Conservation (phyloP, 140 eudicot genomes). For the Flaveria floridana region DNA sequence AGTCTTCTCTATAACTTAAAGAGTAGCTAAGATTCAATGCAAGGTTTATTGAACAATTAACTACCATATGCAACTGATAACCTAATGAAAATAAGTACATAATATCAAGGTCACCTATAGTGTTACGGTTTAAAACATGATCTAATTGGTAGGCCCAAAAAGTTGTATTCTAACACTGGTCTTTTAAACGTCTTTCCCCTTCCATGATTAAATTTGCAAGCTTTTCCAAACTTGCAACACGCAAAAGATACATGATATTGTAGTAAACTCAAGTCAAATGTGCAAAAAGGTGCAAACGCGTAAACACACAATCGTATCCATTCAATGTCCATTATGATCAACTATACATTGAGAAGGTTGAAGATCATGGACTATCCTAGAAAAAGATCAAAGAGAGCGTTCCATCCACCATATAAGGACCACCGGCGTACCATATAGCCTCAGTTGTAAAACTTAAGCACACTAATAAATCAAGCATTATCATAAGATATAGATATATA, state of each 20-base stretch:
- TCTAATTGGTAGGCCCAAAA: slow-evolving; percentile 81
- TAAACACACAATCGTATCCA: neutral
- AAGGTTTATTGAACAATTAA: neutral
- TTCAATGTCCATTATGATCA: no score
- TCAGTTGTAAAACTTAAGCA: no score
- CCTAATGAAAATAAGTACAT: neutral
- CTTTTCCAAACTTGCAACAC: slow-evolving; percentile 77
- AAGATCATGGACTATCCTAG: no score
- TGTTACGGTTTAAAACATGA: slow-evolving; percentile 38
- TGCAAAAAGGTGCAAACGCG: slow-evolving; percentile 24
- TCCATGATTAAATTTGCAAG: slow-evolving; percentile 72
- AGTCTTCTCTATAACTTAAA: neutral
- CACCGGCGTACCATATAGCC: neutral
- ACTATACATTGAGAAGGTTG: no score
- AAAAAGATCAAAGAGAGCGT: neutral
- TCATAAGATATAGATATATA: no score
- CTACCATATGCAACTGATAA: neutral
- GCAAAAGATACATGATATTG: slow-evolving; percentile 63
- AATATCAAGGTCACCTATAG: neutral
- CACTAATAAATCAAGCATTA: no score
- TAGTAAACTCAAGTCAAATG: slow-evolving; percentile 31
- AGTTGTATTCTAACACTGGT: slow-evolving; percentile 54
- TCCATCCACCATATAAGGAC: neutral
- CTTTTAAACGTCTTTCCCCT: slow-evolving; percentile 42
- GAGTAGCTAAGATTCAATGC: neutral